Conservation (phyloP, 139 green algal species). For the Closterium sp. region DNA sequence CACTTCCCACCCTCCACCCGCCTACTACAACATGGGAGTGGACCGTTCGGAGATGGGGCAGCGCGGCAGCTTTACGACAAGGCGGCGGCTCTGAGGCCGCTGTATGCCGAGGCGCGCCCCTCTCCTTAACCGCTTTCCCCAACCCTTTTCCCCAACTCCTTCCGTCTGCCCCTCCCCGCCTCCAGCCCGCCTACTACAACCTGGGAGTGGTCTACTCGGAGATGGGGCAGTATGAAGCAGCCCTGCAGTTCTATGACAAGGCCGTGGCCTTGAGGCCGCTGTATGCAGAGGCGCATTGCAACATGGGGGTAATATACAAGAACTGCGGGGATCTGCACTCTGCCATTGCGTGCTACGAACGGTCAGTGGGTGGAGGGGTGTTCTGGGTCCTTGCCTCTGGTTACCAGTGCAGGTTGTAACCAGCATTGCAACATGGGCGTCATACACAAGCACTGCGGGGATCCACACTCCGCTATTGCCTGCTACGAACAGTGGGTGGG, state of each 20-base stretch:
- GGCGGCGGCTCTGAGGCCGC: too few relatives aligned
- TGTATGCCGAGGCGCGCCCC: too few relatives aligned
- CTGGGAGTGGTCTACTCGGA: too few relatives aligned
- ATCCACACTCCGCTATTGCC: slow-evolving; percentile 33
- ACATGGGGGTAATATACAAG: slow-evolving; percentile 82
- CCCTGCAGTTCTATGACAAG: slow-evolving; percentile 54
- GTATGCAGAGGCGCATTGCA: slow-evolving; percentile 88
- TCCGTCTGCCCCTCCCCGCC: background rate
- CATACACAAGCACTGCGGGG: slow-evolving; percentile 58
- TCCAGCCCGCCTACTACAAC: background rate
- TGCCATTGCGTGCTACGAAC: slow-evolving; percentile 49
- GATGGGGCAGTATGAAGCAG: slow-evolving; percentile 36
- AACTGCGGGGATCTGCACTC: slow-evolving; percentile 33
- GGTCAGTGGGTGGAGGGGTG: background rate
- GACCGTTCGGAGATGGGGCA: background rate
- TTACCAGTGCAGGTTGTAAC: too few relatives aligned
- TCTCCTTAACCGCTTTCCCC: too few relatives aligned
- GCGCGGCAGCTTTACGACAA: too few relatives aligned
- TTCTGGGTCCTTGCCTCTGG: too few relatives aligned
- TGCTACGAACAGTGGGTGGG: slow-evolving; percentile 44
- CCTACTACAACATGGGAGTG: slow-evolving; percentile 76
- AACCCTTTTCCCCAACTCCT: background rate
- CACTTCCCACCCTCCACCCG: slow-evolving; percentile 36
- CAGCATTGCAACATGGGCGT: slow-evolving; percentile 92
- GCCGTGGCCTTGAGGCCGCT: slow-evolving; percentile 57